These are phyloP conservation scores for Gremmenia infestans DNA, from an alignment of 2,329 filamentous ascomycete species.

Conservation along the genomic window DNA sequence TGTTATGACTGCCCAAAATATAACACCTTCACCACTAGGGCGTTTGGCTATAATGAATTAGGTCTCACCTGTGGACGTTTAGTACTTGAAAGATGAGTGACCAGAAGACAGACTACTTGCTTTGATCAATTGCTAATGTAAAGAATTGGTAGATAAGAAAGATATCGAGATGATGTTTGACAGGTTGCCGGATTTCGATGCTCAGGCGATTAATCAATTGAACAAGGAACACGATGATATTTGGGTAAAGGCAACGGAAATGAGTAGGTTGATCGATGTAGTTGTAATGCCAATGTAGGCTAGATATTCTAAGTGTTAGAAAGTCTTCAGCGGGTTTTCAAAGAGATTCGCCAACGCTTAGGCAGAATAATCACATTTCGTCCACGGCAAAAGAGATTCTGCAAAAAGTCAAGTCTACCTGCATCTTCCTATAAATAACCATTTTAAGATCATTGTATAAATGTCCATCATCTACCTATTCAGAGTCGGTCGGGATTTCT, in stretches of 20 bases:
- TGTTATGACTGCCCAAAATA: constrained; percentile 17
- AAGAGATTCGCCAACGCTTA: too few species aligned
- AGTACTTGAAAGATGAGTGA: constrained; percentile 1
- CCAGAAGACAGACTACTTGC: constrained; percentile 4
- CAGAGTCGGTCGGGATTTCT: too few species aligned
- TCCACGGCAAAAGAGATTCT: too few species aligned
- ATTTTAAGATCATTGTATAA: too few species aligned
- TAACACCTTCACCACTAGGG: constrained; percentile 29
- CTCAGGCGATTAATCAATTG: constrained; percentile 23
- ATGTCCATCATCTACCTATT: too few species aligned
- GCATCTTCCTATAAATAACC: too few species aligned
- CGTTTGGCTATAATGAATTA: constrained; percentile 42
- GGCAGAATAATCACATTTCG: too few species aligned
- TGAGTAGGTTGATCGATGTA: constrained; percentile 40
- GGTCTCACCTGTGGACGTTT: constrained; percentile 7
- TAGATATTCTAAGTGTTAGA: neutral
- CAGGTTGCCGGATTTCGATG: constrained; percentile 15
- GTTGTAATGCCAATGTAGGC: neutral
- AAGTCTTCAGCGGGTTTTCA: too few species aligned
- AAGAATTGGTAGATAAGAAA: constrained; percentile 32
- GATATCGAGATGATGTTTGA: constrained; percentile 24
- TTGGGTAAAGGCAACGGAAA: constrained; percentile 49
- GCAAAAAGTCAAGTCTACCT: too few species aligned
- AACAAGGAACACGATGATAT: constrained; percentile 60
- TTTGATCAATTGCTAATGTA: constrained; percentile 36